A percentile compares a stretch with the other conserved stretches of the same genome.
These are phyloP conservation scores for Colletotrichum salicis DNA, from an alignment of 2,329 filamentous ascomycete genomes.

Conservation along the genomic window DNA sequence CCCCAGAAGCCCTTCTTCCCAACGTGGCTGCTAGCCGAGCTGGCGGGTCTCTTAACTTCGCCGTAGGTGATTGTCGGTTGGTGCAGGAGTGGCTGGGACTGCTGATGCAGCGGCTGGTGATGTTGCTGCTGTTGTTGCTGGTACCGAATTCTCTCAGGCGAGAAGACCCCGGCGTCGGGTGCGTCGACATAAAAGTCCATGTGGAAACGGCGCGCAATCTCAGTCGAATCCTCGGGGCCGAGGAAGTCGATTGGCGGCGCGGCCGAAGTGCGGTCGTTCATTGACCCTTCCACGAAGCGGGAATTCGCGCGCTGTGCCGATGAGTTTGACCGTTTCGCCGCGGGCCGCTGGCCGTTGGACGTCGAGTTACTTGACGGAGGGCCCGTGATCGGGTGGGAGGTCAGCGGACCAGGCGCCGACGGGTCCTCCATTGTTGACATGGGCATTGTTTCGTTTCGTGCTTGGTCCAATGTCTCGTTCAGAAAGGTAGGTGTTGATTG, in stretches of 20 bases:
- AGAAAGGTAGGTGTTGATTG: not conserved
- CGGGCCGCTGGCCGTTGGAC: constrained; percentile 18
- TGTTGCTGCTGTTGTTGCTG: constrained; percentile 26
- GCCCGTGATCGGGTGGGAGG: constrained; percentile 33
- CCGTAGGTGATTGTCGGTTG: constrained; percentile 30
- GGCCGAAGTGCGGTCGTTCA: constrained; percentile 82
- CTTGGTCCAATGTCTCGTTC: not conserved
- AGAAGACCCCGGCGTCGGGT: constrained; percentile 34
- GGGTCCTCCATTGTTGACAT: constrained; percentile 14
- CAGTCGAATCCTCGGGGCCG: constrained; percentile 48
- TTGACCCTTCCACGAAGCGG: constrained; percentile 81
- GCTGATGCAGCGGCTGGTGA: constrained; percentile 21
- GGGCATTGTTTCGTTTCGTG: not conserved
- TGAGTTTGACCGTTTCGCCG: constrained; percentile 30
- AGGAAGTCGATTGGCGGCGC: constrained; percentile 77
- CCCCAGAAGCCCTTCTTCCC: constrained; percentile 45
- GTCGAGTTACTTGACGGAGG: not conserved
- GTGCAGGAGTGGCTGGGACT: constrained; percentile 20
- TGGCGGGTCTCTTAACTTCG: constrained; percentile 33
- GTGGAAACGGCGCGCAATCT: constrained; percentile 40
- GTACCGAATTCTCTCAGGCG: constrained; percentile 24
- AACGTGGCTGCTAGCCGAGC: constrained; percentile 32
- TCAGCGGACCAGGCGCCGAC: constrained; percentile 32
- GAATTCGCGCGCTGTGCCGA: constrained; percentile 33
- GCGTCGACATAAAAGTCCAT: constrained; percentile 37